These are phyloP conservation scores for Leptographium procerum DNA, from an alignment of 2,329 filamentous ascomycete species.

Conservation along the genomic window DNA sequence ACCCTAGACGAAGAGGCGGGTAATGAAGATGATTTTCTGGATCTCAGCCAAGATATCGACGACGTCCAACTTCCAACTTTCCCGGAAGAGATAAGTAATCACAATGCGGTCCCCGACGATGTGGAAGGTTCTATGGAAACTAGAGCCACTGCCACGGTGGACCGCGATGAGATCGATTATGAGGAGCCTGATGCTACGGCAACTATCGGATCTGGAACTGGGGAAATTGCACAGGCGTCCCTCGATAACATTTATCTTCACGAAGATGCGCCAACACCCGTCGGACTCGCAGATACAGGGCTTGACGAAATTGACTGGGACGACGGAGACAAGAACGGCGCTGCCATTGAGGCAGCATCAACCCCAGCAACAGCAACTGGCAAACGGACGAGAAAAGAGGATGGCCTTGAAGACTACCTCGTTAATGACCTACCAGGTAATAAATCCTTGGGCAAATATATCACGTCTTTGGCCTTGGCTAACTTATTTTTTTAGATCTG, in stretches of 20 bases:
- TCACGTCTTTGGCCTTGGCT: neutral
- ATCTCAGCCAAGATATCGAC: slow-evolving; percentile 8
- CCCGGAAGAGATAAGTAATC: neutral
- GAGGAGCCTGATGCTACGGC: slow-evolving; percentile 11
- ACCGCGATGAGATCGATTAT: slow-evolving; percentile 27
- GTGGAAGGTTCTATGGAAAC: neutral
- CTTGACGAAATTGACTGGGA: slow-evolving; percentile 26
- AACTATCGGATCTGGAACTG: neutral
- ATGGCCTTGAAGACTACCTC: slow-evolving; percentile 9
- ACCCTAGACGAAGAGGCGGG: neutral
- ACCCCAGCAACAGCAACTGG: slow-evolving; percentile 16
- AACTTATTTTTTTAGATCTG: slow-evolving; percentile 21
- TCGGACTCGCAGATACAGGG: neutral
- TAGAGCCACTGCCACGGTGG: slow-evolving; percentile 20
- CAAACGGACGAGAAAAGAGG: slow-evolving; percentile 20
- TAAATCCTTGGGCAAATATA: no score
- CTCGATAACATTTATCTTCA: neutral
- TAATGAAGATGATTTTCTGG: slow-evolving; percentile 10
- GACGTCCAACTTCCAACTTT: neutral
- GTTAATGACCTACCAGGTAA: slow-evolving; percentile 23
- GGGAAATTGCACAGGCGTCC: neutral
- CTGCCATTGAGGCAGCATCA: slow-evolving; percentile 11
- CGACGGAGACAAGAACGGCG: slow-evolving; percentile 22
- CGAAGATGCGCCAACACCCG: slow-evolving; percentile 4
- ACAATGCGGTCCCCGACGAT: neutral